Percentiles rank a stretch among this genome's conserved stretches.
Evolutionary conservation across 2,329 filamentous ascomycete genomes (phyloP).

Genomic region (Ceratocystis lukuohia): DNA sequence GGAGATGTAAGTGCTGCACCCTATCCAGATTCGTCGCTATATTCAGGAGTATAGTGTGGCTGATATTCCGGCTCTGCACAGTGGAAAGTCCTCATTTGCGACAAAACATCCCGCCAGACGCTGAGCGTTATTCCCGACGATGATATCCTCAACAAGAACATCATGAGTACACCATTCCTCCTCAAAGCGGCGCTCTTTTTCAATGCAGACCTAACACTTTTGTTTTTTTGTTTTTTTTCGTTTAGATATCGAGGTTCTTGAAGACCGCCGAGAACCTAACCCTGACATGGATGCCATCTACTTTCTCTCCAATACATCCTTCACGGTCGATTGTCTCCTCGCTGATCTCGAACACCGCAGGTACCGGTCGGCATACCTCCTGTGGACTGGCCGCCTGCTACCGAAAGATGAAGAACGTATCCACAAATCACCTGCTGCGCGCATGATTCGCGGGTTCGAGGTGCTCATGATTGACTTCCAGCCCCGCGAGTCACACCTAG

Average conservation of each 20-base stretch:
- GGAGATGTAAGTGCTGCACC: conserved; percentile 52
- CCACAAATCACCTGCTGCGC: conserved; percentile 54
- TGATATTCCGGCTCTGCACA: conserved; percentile 28
- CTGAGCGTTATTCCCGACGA: conserved; percentile 88
- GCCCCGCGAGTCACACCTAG: conserved; percentile 77
- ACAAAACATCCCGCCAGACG: conserved; percentile 69
- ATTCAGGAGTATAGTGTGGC: not conserved
- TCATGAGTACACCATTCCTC: conserved; percentile 57
- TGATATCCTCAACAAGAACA: conserved; percentile 91
- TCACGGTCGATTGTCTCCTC: conserved; percentile 87
- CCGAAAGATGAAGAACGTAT: conserved; percentile 58
- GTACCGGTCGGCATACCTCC: conserved; percentile 65
- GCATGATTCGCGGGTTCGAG: conserved; percentile 65
- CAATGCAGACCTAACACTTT: conserved; percentile 14
- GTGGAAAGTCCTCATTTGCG: conserved; percentile 96
- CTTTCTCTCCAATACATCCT: conserved; percentile 68
- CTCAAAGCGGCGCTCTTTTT: not conserved
- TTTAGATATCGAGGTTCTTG: conserved; percentile 85
- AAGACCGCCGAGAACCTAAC: conserved; percentile 69
- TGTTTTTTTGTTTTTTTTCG: conserved; percentile 17
- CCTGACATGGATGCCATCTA: conserved; percentile 91
- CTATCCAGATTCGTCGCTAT: not conserved
- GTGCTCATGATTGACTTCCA: conserved; percentile 80
- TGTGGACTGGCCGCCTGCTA: conserved; percentile 72
- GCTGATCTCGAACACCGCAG: conserved; percentile 77